These are phyloP conservation scores for Skeletonema marinoi DNA, from an alignment of 108 stramenopile species.

Conservation along the genomic window DNA sequence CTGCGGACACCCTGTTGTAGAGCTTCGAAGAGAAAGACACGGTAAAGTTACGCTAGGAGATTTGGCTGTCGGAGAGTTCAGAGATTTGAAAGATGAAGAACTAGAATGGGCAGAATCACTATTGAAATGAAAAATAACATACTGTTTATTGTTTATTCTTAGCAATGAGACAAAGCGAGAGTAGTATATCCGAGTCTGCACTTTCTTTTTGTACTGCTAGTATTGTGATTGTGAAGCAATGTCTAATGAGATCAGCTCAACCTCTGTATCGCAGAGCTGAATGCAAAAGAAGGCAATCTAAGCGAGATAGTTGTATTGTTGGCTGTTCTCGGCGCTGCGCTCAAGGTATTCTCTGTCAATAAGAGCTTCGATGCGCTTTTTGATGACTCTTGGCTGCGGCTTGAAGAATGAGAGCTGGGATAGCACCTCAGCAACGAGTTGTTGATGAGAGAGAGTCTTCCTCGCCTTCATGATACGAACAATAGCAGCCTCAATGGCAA, in stretches of 20 bases:
- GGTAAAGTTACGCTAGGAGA: constrained; percentile 61
- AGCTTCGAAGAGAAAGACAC: constrained; percentile 65
- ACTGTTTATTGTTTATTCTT: constrained; percentile 2
- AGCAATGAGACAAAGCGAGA: constrained; percentile 6
- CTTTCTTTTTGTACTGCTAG: background rate
- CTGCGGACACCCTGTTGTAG: constrained; percentile 78
- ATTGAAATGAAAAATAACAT: constrained; percentile 25
- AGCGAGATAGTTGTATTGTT: constrained; percentile 84
- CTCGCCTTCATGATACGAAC: constrained; percentile 99
- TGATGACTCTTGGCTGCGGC: constrained; percentile 94
- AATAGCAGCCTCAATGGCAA: constrained; percentile 99
- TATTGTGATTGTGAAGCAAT: background rate
- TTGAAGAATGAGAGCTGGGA: constrained; percentile 97
- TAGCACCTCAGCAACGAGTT: constrained; percentile 96
- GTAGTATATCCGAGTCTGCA: background rate
- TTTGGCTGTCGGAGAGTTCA: constrained; percentile 58
- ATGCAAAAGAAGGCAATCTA: background rate
- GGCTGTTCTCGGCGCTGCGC: constrained; percentile 81
- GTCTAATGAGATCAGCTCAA: background rate
- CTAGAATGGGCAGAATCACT: constrained; percentile 64
- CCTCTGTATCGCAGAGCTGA: background rate
- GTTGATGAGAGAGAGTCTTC: constrained; percentile 96
- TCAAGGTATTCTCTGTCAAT: constrained; percentile 98
- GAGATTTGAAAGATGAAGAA: constrained; percentile 63
- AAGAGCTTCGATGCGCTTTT: constrained; percentile 93